phyloP scores from a whole-genome alignment of 2,329 filamentous ascomycete species.

The Fusarium globosum region DNA sequence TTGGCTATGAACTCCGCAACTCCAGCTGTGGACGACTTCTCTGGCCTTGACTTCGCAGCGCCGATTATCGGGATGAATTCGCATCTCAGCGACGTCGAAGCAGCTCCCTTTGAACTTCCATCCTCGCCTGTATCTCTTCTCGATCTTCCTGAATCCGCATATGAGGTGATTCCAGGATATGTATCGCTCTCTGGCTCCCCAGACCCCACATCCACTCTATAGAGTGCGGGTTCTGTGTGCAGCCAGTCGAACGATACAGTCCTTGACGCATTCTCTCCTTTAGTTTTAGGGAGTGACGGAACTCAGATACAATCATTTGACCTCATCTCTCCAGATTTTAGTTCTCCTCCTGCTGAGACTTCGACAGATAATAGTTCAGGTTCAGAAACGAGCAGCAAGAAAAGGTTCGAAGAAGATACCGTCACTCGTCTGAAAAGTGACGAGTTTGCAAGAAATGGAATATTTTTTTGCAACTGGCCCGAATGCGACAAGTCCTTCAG shows the following conservation, averaged over 20 bases:
- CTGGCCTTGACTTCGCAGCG: neutral
- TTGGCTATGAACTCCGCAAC: neutral
- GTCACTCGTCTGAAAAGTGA: slow-evolving; percentile 25
- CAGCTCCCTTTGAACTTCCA: neutral
- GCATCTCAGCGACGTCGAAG: neutral
- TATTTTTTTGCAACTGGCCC: slow-evolving; percentile 20
- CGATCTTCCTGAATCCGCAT: neutral
- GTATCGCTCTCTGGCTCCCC: slow-evolving; percentile 3
- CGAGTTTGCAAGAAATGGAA: slow-evolving; percentile 27
- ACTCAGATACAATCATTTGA: neutral
- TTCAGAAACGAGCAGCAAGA: neutral
- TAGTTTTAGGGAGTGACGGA: neutral
- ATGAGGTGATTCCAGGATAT: neutral
- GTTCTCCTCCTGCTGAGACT: neutral
- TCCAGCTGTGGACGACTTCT: neutral
- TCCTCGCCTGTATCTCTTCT: neutral
- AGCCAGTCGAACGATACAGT: neutral
- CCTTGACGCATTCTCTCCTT: neutral
- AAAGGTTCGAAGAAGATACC: slow-evolving; percentile 20
- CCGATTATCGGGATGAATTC: neutral
- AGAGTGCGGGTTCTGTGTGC: slow-evolving; percentile 18
- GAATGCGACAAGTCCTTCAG: slow-evolving; percentile 8
- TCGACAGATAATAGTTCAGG: slow-evolving; percentile 2
- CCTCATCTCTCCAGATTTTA: neutral
- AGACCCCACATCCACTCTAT: slow-evolving; percentile 20